Percentiles rank a stretch among this genome's conserved stretches.
Evolutionary conservation across 225 moss, liverwort and hornwort genomes (phyloP).

Genomic region (Pleurozium schreberi): DNA sequence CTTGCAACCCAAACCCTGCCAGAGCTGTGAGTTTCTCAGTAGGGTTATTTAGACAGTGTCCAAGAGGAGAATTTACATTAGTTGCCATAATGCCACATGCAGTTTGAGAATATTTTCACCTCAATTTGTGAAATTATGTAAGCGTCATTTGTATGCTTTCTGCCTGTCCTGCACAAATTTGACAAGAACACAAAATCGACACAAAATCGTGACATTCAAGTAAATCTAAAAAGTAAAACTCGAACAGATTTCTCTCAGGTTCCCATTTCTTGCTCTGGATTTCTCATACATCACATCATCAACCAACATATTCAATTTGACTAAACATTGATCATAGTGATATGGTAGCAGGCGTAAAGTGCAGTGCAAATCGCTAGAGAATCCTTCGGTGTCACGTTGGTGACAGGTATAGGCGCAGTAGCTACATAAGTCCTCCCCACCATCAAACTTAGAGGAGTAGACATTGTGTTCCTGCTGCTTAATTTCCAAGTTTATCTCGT

Average conservation of each 20-base stretch:
- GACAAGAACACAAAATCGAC: neutral
- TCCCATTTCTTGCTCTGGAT: neutral
- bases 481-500: no score
- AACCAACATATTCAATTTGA: neutral
- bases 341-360: neutral
- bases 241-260: neutral
- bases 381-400: neutral
- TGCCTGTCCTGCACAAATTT: neutral
- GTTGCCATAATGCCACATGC: neutral
- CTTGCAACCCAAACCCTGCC: neutral
- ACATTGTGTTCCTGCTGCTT: neutral
- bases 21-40: neutral
- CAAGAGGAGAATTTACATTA: neutral
- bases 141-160: neutral
- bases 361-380: neutral
- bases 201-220: neutral
- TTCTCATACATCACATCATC: neutral
- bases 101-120: neutral
- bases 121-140: neutral
- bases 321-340: neutral
- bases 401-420: neutral
- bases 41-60: neutral
- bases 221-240: neutral
- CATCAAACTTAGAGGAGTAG: neutral
- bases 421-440: neutral